These are phyloP conservation scores for Phytophthora cryptogea DNA, from an alignment of 352 stramenopile species.

Conservation along the genomic window DNA sequence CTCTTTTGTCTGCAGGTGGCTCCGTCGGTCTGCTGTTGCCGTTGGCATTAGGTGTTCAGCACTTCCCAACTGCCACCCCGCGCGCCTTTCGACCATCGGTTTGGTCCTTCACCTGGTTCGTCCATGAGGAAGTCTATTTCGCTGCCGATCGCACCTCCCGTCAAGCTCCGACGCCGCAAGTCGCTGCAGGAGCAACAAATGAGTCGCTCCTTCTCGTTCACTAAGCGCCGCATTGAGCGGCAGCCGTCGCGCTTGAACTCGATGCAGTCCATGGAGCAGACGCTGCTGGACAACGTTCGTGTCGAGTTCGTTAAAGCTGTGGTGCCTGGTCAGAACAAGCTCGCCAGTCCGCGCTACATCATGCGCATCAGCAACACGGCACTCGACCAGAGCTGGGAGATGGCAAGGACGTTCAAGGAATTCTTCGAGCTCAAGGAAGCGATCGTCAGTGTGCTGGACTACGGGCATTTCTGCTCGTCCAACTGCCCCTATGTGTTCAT, in stretches of 20 bases:
- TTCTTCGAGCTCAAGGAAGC: conserved; percentile 81
- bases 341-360: conserved; percentile 70
- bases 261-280: conserved; percentile 59
- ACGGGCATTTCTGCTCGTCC: conserved; percentile 79
- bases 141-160: conserved; percentile 34
- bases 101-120: not conserved
- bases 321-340: conserved; percentile 66
- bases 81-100: conserved; percentile 21
- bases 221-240: conserved; percentile 60
- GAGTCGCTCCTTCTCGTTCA: conserved; percentile 44
- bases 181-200: conserved; percentile 43
- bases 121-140: conserved; percentile 48
- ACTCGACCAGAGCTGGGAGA: conserved; percentile 78
- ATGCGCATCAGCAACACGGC: conserved; percentile 79
- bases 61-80: conserved; percentile 8
- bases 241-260: conserved; percentile 42
- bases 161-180: conserved; percentile 42
- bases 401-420: conserved; percentile 76
- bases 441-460: conserved; percentile 58
- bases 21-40: conserved; percentile 1
- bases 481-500: conserved; percentile 89
- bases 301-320: conserved; percentile 84
- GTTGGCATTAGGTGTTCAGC: conserved; percentile 17
- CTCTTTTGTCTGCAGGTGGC: conserved; percentile 23
- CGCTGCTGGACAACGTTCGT: conserved; percentile 74